Base-by-base conservation (phyloP, 2,329 filamentous ascomycete genomes). In the Acrocalymma vagum region DNA sequence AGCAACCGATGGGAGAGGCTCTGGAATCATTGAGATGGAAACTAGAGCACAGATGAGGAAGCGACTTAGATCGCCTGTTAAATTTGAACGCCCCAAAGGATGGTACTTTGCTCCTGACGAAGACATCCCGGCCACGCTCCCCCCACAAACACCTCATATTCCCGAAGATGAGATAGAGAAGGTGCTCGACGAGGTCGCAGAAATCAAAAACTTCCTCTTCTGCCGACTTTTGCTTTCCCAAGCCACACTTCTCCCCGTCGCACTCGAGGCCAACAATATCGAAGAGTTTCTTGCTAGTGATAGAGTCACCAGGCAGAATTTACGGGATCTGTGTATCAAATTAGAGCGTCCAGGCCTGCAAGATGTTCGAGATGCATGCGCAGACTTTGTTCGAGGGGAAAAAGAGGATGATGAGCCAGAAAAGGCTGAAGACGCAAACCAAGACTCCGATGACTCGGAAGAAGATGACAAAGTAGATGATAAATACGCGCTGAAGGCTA, bases 331-430 rank as follows among this genome's bases (percentile, higher is more conserved):
- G 5, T 77, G 73, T 43, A 61, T 79, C 15, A 74, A 74, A 44
- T 60, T 78, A 30, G 76, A 79, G 42, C 67, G 72, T 29, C 76
- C 76, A 13, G 63, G 58, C n/a, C 63, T 78, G 3, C 75, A 80
- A 46, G 74, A 77, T 29, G 71, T 79, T 15, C 68, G 76, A 27
- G 76, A 80, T 55, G 76, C 76, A 10, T 79, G 76, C 49, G 77
- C 76, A 4, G 76, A 79, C 51, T 71, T 78, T 28, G 64, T 69
- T 11, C 67, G 75, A 10, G 64, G 69, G 22, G 62, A 68, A 3
- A 65, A 67, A 10, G 67, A 72, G 14, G 51, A 63, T 9, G 45
- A 53, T 4, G 60, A 62, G 4, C 47, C 63, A 2, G 48, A 40
- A 3, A 23, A 46, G 6, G 53, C 46, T 20, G 46, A 60, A n/a